Evolutionary conservation across 1,284 basidiomycete species (phyloP).

Genomic region (Leccinum pseudoinsigne): DNA sequence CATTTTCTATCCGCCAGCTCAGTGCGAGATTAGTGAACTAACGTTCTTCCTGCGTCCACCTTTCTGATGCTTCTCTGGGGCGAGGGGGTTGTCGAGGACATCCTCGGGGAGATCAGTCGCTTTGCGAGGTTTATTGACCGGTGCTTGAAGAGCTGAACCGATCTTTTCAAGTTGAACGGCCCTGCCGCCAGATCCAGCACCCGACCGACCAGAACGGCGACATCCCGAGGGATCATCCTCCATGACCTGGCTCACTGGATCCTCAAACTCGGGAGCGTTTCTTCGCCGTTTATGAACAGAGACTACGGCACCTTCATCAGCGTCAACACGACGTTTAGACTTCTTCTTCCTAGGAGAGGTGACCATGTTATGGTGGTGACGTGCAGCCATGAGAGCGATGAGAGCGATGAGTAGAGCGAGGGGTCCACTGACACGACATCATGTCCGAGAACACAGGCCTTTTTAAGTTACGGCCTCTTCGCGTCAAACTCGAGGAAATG

Average conservation of each 20-base stretch:
- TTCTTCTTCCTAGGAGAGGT: neutral
- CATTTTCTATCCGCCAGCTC: neutral
- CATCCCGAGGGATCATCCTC: neutral
- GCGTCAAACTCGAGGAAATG: neutral
- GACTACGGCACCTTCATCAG: neutral
- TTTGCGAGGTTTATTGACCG: neutral
- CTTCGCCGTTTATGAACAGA: too few species aligned
- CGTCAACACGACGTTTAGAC: neutral
- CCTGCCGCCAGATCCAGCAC: slow-evolving; percentile 2
- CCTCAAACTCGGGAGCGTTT: neutral
- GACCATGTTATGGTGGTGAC: neutral
- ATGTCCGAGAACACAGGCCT: too few species aligned
- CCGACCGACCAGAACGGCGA: neutral
- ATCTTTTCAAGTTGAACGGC: neutral
- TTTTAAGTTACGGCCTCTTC: too few species aligned
- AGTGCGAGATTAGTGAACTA: neutral
- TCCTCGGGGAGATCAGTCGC: neutral
- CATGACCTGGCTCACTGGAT: neutral
- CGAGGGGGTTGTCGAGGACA: neutral
- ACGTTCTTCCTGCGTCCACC: neutral
- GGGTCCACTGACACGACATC: neutral
- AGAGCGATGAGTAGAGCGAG: neutral
- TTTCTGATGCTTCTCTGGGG: neutral
- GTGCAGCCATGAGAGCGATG: neutral
- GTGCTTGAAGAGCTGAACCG: neutral